phyloP scores from a whole-genome alignment of 2,329 filamentous ascomycete species.

The Microdochium paspali region DNA sequence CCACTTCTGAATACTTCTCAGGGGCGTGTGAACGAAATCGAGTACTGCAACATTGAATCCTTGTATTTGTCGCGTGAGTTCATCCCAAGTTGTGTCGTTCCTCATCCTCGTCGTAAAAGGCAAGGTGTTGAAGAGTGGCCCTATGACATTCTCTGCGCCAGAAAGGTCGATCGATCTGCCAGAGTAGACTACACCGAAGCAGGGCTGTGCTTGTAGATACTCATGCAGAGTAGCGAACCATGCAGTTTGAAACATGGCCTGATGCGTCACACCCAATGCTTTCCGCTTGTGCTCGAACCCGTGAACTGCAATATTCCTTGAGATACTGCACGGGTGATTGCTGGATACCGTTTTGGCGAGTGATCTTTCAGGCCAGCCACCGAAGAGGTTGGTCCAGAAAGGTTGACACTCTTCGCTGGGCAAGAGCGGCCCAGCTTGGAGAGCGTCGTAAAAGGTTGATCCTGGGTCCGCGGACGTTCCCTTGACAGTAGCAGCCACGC shows the following conservation, averaged over 20 bases:
- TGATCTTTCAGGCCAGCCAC: neutral
- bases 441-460: neutral
- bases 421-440: neutral
- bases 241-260: conserved; percentile 66
- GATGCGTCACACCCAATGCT: conserved; percentile 62
- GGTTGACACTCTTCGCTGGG: too few species aligned
- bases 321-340: conserved; percentile 1
- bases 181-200: conserved; percentile 68
- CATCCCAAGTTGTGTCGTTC: conserved; percentile 42
- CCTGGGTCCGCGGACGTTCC: neutral
- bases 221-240: conserved; percentile 58
- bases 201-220: conserved; percentile 34
- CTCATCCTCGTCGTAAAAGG: conserved; percentile 51
- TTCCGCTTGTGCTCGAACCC: conserved; percentile 43
- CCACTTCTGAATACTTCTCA: conserved; percentile 77
- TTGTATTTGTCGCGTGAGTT: conserved; percentile 56
- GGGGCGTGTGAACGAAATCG: conserved; percentile 67
- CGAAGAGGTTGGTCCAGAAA: conserved; percentile 8
- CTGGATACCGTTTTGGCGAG: neutral
- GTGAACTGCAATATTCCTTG: conserved; percentile 24
- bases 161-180: conserved; percentile 65
- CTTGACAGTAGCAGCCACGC: conserved; percentile 25
- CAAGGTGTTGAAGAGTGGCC: conserved; percentile 84
- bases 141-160: conserved; percentile 57
- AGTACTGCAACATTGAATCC: conserved; percentile 58